Base-by-base conservation (phyloP, 2,329 filamentous ascomycete species). In the Mariannaea elegans region DNA sequence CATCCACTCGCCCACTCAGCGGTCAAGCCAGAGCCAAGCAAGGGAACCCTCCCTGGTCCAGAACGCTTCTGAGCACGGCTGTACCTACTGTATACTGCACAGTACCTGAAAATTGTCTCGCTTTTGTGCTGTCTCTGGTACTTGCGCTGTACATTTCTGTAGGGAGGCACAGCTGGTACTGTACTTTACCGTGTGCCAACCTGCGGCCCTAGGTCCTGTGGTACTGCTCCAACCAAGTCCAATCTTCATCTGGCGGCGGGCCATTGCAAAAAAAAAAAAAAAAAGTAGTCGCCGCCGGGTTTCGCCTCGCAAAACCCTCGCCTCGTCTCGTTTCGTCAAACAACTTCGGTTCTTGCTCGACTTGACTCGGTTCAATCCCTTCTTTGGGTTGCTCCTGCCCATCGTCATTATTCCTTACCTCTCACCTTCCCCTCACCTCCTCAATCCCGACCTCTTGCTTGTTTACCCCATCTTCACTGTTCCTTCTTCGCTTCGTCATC, bases 261-360 rank as follows among this genome's bases (percentile, higher is more conserved):
- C 63, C 59, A 63, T 70, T 66, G 56, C 58, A 63, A 62, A 62
- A 62, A 59, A 64, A 68, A 70, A 66, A 59, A 56, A 57, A 62
- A 64, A 68, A 70, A 63, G 52, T 53, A 54, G 45, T 58, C 54
- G 41, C 39, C 36, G 57, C 59, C 57, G 61, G 64, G 41, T 61
- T 59, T 63, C 45, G 56, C 59, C 57, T 65, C 56, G 55, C 57
- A 68, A 68, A 61, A 52, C 60, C 58, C 51, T 60, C 51, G 57
- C 47, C 49, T 61, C 48, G 49, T 31, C 49, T 54, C 49, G 53
- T 61, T 47, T 65, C 45, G 58, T 61, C 56, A 52, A 46, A 51
- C 54, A 53, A 61, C 55, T 59, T 62, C 42, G 60, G 53, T 57
- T 64, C 52, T 27, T 50, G 7, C 50, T 62, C 54, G 29, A 47